Evolutionary conservation across 2,329 filamentous ascomycete genomes (phyloP), one percentile per base, ranked within the genome.

Genomic region (Ophiostoma piceae): DNA sequence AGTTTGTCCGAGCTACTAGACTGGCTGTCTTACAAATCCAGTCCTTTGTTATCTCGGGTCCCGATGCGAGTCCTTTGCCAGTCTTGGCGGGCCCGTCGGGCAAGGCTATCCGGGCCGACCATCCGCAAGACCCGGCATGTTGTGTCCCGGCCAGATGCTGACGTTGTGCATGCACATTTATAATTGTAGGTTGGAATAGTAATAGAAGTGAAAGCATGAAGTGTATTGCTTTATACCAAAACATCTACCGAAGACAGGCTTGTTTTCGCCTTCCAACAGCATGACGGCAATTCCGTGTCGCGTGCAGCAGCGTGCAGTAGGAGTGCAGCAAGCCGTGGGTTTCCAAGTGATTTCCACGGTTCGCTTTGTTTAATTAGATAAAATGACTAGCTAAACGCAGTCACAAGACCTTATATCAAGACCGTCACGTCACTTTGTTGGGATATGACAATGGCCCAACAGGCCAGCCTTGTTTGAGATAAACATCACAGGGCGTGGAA

Each of bases 281-380:
- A 57, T 26, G 51, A 57, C 51, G 51, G 51, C 51, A 57, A 26
- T 57, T 57, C 51, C 51, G 51, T 57, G 51, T 57, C 51, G n/a
- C 51, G 51, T 57, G 51, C n/a, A 57, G 51, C 7, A 57, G 43
- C 43, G 19, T 47, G 43, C 43, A 41, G 39, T 41, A 14, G 39
- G 39, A 12, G 12, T 6, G 43, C 16, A 57, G n/a, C n/a, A 26
- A 26, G 51, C 51, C 51, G 12, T 57, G 22, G 51, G 16, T 41
- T 41, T 14, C 2, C 9, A 41, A 14, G 39, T 35, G 3, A 41
- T 12, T 51, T 51, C 7, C 47, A 51, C n/a, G 47, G 47, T 22
- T 51, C n/a, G 8, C 19, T 19, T 22, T 51, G 7, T n/a, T n/a
- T 26, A 57, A n/a, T 19, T 43, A 43, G 12, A 11, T 43, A 16